Evolutionary conservation across 2,329 filamentous ascomycete species (phyloP).

Genomic region (Chaetomium globosum): DNA sequence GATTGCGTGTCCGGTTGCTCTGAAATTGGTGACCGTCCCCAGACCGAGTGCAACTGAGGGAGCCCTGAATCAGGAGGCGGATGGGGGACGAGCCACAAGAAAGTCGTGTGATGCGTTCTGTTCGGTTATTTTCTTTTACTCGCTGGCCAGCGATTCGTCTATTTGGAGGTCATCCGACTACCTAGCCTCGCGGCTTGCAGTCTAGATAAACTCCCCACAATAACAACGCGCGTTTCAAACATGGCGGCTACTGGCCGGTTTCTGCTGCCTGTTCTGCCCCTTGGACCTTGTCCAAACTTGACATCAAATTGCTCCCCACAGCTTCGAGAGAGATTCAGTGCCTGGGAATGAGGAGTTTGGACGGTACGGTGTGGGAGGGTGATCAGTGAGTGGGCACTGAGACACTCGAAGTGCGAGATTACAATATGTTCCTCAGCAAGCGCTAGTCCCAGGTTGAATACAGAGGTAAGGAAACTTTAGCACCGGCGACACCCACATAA

Average conservation of each 20-base stretch:
- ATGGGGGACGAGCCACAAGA: not conserved
- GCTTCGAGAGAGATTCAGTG: no score
- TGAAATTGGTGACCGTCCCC: not conserved
- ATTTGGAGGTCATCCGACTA: not conserved
- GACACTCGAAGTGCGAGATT: no score
- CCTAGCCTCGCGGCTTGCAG: not conserved
- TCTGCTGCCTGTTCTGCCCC: not conserved
- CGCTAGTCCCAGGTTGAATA: not conserved
- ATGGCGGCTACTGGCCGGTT: not conserved
- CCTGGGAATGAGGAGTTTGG: no score
- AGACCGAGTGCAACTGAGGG: not conserved
- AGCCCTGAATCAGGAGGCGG: not conserved
- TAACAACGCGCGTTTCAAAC: not conserved
- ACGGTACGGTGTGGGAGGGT: no score
- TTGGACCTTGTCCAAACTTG: not conserved
- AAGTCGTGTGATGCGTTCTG: not conserved
- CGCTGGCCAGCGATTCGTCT: slow-evolving; percentile 3
- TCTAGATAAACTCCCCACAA: not conserved
- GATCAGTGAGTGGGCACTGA: no score
- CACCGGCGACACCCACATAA: not conserved
- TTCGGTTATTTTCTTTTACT: not conserved
- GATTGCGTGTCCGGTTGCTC: not conserved
- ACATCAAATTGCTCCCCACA: not conserved
- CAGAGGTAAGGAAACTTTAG: not conserved
- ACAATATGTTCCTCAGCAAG: not conserved